Base-by-base conservation (phyloP, 805 yeast species). In the Lipomyces yamadae region DNA sequence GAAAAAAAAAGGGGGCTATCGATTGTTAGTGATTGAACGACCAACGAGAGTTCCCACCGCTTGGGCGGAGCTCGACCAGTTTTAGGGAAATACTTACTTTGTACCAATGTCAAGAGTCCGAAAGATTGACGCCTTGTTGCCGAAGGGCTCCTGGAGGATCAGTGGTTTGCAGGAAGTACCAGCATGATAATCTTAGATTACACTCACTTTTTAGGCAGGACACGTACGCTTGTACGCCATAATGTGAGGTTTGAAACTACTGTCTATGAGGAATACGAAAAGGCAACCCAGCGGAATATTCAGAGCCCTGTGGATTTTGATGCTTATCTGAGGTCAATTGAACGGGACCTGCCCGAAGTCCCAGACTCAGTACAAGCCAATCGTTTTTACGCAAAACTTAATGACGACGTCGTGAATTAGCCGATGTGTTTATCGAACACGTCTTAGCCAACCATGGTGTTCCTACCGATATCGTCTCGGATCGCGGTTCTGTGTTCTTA, bases 401-500 rank as follows among this genome's bases (percentile, higher is more conserved):
- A 24, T 24, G 24, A 24, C 24, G 24, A 24, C 24, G 24, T 24
- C 24, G 24, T 24, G 24, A 45, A n/a, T 45, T n/a, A 18, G 52
- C 52, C 18, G 2, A n/a, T 10, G 52, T 10, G n/a, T 45, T 45
- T 45, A 45, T 45, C 13, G 52, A 5, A 45, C 18, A 18, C 18
- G 13, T 45, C 8, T 45, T 45, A 2, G 29, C 52, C 52, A 15
- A 45, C 29, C 52, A 2, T 18, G 52, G 52, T 6, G 52, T 45
- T 6, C 4, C 4, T n/a, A 45, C 52, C 6, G 11, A 45, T 45
- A 45, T 45, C 52, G 52, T 45, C 29, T 45, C 52, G 24, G 52
- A 45, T 45, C 52, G 52, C 29, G 52, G 52, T 2, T 45, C 52
- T n/a, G 52, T 45, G 29, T 45, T 45, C 52, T n/a, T 45, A 7